Evolutionary conservation across 352 stramenopile genomes (phyloP), one percentile per base, ranked within the genome.

Genomic region (Blastocystis sp.): DNA sequence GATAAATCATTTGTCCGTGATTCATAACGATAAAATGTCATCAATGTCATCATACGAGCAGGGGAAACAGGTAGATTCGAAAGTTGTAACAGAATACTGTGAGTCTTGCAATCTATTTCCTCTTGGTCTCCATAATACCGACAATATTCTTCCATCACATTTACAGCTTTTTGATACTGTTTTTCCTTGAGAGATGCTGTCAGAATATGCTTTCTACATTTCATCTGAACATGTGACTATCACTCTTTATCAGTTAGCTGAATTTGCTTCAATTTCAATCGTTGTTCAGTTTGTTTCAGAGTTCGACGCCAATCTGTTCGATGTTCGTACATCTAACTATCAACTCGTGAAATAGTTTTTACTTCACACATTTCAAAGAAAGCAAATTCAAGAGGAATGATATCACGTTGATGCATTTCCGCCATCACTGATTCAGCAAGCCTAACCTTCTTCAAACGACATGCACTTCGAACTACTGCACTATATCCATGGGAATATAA

Each of bases 341-440:
- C 16, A 63, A 35, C 1, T 24, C 71, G 49, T 66, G 14, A 35
- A 21, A 37, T 6, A 51, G 24, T 11, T 11, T 35, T 27, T n/a
- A 83, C 71, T 24, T 66, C 51, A 56, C 71, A 83, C 0, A 83
- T 35, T 43, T 83, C 71, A 65, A 83, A 83, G 43, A 52, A 83
- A 7, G 52, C 71, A 29, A 66, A 67, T 9, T 61, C 46, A 16
- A 83, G 51, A 11, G 71, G 71, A 1, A 14, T 57, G n/a, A 83
- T 83, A 11, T 21, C 0, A 21, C 51, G 56, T 9, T 21, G 27
- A 35, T 29, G 6, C 71, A 83, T 83, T 56, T 65, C 51, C n/a
- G 21, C 16, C 14, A 67, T 37, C 19, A 83, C 19, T 3, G 43
- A 29, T 27, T 27, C 49, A 2, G 71, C 71, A 12, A 61, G 12